Conservation (phyloP, 2,329 filamentous ascomycete species). For the Cercospora sp. region DNA sequence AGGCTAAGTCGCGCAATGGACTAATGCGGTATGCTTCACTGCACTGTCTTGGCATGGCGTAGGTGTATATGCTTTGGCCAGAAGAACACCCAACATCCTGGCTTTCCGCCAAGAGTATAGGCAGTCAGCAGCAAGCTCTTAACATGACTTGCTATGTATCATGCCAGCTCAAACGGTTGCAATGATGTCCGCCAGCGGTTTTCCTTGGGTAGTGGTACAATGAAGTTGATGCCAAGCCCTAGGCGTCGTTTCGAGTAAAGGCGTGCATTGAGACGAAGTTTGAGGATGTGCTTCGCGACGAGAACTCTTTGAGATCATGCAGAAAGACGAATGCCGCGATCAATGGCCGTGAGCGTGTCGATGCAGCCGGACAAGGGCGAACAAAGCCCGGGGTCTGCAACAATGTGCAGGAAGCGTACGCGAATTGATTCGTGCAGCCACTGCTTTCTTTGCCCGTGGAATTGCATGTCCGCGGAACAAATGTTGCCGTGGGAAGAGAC, state of each 20-base stretch:
- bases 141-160: neutral
- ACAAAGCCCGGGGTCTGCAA: too few species aligned
- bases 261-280: neutral
- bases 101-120: too few species aligned
- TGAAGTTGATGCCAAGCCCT: neutral
- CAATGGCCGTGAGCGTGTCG: too few species aligned
- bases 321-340: too few species aligned
- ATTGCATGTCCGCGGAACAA: too few species aligned
- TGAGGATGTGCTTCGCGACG: neutral
- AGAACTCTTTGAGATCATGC: too few species aligned
- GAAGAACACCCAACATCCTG: neutral
- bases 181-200: neutral
- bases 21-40: neutral
- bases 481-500: too few species aligned
- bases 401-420: too few species aligned
- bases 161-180: neutral
- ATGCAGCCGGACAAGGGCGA: too few species aligned
- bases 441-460: too few species aligned
- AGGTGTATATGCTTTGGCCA: neutral
- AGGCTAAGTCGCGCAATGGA: neutral
- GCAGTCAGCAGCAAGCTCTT: neutral
- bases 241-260: neutral
- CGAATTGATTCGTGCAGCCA: too few species aligned
- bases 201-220: neutral
- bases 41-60: neutral